phyloP scores from a whole-genome alignment of 2,329 filamentous ascomycete species.

The Monosporascus sp. region DNA sequence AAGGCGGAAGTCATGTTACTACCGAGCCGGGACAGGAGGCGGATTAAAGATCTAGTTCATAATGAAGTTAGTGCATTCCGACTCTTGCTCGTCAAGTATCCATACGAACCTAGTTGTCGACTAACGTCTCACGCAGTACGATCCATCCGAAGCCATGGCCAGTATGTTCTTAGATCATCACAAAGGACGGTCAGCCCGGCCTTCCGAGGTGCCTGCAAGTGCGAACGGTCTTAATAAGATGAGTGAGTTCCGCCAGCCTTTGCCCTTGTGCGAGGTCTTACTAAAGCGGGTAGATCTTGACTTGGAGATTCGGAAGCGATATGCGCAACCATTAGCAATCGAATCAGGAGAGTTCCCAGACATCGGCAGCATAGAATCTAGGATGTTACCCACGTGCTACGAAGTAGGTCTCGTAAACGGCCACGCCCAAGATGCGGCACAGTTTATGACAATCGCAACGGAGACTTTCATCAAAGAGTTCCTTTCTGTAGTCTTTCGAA shows the following conservation, averaged over 20 bases:
- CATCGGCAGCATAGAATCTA: conserved; percentile 53
- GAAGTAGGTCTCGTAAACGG: conserved; percentile 57
- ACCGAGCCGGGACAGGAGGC: conserved; percentile 58
- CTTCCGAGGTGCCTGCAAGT: conserved; percentile 59
- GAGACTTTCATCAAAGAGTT: conserved; percentile 65
- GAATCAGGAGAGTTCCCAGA: conserved; percentile 68
- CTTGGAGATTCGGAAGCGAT: conserved; percentile 62
- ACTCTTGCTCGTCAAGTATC: background rate
- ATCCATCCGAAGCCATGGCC: conserved; percentile 48
- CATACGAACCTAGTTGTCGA: background rate
- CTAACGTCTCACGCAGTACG: conserved; percentile 37
- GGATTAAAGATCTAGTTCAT: conserved; percentile 58
- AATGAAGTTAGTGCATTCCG: conserved; percentile 48
- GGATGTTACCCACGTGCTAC: conserved; percentile 65
- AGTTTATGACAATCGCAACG: conserved; percentile 59
- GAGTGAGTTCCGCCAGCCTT: conserved; percentile 48
- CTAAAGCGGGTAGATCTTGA: conserved; percentile 48
- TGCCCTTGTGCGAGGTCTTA: conserved; percentile 3
- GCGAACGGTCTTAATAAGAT: conserved; percentile 73
- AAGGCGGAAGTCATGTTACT: conserved; percentile 69
- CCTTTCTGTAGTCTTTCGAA: conserved; percentile 56
- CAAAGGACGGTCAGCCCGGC: conserved; percentile 36
- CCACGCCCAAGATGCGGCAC: conserved; percentile 53
- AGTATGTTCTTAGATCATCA: conserved; percentile 47
- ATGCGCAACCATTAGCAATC: conserved; percentile 55